Conservation (phyloP, 371 early-diverging fungal species). For the Mortierella sp. region DNA sequence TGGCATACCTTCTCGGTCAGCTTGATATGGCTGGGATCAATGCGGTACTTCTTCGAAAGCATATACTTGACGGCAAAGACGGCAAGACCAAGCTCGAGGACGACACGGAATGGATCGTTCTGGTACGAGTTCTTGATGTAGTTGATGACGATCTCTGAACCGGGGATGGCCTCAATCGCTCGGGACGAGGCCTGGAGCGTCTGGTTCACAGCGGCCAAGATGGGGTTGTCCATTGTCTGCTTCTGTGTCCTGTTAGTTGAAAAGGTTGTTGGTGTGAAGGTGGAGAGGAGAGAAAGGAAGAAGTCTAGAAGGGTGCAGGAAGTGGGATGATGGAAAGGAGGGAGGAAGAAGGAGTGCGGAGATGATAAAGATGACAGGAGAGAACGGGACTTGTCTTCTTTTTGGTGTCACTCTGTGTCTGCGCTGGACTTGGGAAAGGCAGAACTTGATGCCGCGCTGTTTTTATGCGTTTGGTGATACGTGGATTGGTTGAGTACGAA, state of each 20-base stretch:
- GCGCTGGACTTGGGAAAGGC: background rate
- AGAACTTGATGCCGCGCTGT: background rate
- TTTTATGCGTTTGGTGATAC: background rate
- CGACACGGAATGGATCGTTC: conserved; percentile 95
- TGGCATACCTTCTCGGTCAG: conserved; percentile 85
- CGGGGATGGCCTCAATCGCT: conserved; percentile 72
- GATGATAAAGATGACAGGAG: conserved; percentile 3
- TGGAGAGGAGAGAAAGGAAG: background rate
- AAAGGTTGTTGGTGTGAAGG: background rate
- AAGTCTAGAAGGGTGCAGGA: background rate
- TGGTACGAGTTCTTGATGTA: conserved; percentile 96
- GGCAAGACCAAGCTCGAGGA: conserved; percentile 89
- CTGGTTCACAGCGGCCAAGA: conserved; percentile 44
- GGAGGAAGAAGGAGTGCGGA: background rate
- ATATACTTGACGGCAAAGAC: conserved; percentile 94
- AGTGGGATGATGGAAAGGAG: background rate
- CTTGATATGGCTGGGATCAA: conserved; percentile 84
- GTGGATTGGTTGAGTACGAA: background rate
- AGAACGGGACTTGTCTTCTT: conserved; percentile 2
- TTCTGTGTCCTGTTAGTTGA: too few species aligned
- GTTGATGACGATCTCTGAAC: conserved; percentile 78
- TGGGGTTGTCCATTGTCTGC: conserved; percentile 49
- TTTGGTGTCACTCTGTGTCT: background rate
- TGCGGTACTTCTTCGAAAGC: conserved; percentile 87
- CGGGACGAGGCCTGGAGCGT: conserved; percentile 33